These are phyloP conservation scores for Pycnococcus provasolii DNA, from an alignment of 139 green algal genomes.

Conservation along the genomic window DNA sequence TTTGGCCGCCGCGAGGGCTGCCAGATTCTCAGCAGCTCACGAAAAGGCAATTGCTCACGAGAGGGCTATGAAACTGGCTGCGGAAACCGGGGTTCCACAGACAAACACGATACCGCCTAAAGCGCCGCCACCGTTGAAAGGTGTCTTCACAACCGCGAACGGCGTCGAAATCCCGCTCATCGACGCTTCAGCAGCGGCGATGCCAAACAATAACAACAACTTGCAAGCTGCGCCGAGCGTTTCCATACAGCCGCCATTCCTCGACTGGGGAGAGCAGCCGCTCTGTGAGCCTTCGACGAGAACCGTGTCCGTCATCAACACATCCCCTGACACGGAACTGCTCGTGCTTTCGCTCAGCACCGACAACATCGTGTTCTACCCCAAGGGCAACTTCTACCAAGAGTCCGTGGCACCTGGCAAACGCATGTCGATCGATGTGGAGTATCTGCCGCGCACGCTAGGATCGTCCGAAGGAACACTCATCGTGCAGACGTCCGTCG, in stretches of 20 bases:
- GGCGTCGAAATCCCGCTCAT: too few species aligned
- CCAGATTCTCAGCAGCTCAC: too few species aligned
- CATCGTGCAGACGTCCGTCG: conserved; percentile 21
- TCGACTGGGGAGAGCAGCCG: conserved; percentile 21
- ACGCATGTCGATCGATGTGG: conserved; percentile 13
- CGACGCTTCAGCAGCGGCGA: background rate
- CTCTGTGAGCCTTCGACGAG: conserved; percentile 3
- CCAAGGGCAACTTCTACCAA: conserved; percentile 15
- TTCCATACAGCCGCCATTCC: conserved; percentile 17
- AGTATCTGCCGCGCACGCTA: conserved; percentile 20
- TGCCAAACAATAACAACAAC: background rate
- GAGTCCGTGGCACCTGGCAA: conserved; percentile 12
- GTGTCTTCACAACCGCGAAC: too few species aligned
- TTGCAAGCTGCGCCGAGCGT: background rate
- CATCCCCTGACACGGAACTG: conserved; percentile 17
- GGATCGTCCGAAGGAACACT: conserved; percentile 15
- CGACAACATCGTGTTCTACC: conserved; percentile 30
- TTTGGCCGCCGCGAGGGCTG: too few species aligned
- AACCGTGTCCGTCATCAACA: conserved; percentile 22
- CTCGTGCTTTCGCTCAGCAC: conserved; percentile 19
- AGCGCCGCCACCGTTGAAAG: too few species aligned
- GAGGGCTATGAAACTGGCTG: too few species aligned
- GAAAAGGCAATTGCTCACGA: too few species aligned
- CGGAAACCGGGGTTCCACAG: too few species aligned
- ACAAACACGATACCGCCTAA: too few species aligned